Conservation (phyloP, 345 rosid species). For the Citrus hindsii region DNA sequence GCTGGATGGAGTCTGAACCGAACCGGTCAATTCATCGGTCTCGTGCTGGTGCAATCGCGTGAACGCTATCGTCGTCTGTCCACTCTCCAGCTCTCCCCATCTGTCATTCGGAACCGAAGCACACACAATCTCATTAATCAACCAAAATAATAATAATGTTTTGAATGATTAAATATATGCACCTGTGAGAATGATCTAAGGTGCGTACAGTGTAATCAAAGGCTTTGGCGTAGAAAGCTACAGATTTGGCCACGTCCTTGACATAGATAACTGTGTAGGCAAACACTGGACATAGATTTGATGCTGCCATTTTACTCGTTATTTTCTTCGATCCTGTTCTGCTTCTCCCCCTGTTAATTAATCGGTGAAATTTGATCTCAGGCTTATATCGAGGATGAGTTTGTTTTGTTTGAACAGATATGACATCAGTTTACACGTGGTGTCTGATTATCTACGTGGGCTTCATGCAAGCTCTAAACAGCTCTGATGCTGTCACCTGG, state of each 20-base stretch:
- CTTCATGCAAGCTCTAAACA: not conserved
- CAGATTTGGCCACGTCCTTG: slow-evolving; percentile 62
- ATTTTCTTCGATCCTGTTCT: too few relatives aligned
- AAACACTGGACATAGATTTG: slow-evolving; percentile 42
- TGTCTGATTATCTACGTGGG: not conserved
- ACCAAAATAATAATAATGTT: too few relatives aligned
- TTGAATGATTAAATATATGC: too few relatives aligned
- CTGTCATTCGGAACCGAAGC: too few relatives aligned
- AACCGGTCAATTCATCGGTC: slow-evolving; percentile 67
- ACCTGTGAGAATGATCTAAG: too few relatives aligned
- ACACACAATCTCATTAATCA: too few relatives aligned
- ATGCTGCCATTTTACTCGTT: slow-evolving; percentile 24
- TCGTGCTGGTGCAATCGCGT: slow-evolving; percentile 76
- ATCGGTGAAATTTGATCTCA: too few relatives aligned
- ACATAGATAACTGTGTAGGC: slow-evolving; percentile 72
- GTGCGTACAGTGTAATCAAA: slow-evolving; percentile 40
- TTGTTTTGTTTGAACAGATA: not conserved
- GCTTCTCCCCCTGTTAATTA: too few relatives aligned
- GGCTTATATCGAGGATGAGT: not conserved
- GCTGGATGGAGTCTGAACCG: slow-evolving; percentile 38
- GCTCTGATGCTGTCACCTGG: not conserved
- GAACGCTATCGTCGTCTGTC: slow-evolving; percentile 81
- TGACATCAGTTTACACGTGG: too few relatives aligned
- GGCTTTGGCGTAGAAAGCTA: slow-evolving; percentile 68
- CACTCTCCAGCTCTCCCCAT: slow-evolving; percentile 46